These are phyloP conservation scores for Castanea sativa DNA, from an alignment of 306 rosid species.

Conservation along the genomic window DNA sequence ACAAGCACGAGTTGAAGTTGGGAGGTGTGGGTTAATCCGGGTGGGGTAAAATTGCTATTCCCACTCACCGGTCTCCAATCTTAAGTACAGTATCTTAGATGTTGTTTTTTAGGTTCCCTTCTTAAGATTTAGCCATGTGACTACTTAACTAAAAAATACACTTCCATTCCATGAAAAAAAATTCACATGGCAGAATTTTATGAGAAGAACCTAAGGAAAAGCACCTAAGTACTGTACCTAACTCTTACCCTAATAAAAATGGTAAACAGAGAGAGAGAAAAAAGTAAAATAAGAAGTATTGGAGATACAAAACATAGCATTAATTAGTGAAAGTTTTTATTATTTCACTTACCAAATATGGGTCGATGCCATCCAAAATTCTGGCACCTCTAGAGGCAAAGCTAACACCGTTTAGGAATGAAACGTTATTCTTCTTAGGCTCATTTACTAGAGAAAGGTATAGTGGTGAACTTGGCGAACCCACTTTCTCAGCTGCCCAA, in stretches of 20 bases:
- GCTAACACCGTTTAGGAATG: conserved; percentile 57
- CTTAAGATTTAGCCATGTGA: no score
- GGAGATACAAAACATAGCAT: no score
- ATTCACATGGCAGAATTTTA: no score
- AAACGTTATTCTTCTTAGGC: conserved; percentile 11
- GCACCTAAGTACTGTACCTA: no score
- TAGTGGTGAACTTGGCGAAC: conserved; percentile 65
- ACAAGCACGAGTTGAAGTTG: no score
- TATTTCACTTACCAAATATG: conserved; percentile 41
- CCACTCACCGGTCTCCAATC: no score
- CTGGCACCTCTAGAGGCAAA: conserved; percentile 90
- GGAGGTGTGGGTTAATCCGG: neutral
- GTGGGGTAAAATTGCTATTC: neutral
- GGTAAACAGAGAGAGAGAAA: neutral
- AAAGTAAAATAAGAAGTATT: neutral
- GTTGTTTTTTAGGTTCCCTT: no score
- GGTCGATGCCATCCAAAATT: conserved; percentile 58
- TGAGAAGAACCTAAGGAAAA: no score
- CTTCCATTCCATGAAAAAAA: no score
- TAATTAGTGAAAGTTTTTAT: neutral
- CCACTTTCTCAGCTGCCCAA: conserved; percentile 62
- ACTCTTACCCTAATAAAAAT: neutral
- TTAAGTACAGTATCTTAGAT: no score
- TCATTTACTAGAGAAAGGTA: conserved; percentile 48
- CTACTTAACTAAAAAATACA: no score